Conservation (phyloP, 176 grass and related monocot species). For the Rhynchospora tenuis region DNA sequence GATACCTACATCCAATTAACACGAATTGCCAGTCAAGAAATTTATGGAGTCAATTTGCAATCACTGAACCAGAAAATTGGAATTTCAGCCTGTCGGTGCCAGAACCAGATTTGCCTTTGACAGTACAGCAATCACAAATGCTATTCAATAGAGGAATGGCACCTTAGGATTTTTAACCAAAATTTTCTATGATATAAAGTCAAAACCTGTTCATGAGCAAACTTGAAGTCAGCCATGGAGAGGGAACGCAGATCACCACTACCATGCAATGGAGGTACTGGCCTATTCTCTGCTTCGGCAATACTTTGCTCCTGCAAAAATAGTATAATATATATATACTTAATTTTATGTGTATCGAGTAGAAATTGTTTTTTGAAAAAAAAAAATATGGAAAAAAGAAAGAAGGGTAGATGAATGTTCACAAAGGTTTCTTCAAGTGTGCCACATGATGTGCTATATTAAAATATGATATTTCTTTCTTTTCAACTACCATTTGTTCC, state of each 20-base stretch:
- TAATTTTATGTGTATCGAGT: not conserved
- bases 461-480: not conserved
- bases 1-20: constrained; percentile 56
- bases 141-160: not conserved
- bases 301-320: constrained; percentile 54
- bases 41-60: constrained; percentile 6
- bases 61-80: not conserved
- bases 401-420: not conserved
- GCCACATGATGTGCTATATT: not conserved
- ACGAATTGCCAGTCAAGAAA: not conserved
- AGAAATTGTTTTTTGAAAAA: not conserved
- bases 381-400: not conserved
- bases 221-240: constrained; percentile 63
- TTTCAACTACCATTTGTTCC: not conserved
- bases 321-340: not conserved
- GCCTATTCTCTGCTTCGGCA: constrained; percentile 58
- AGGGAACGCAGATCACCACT: constrained; percentile 62
- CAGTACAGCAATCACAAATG: not conserved
- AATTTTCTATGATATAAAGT: not conserved
- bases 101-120: not conserved
- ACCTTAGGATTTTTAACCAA: not conserved
- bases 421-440: not conserved
- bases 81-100: not conserved
- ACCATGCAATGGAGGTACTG: constrained; percentile 41
- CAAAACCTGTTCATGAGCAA: constrained; percentile 84